phyloP scores from a whole-genome alignment of 2,329 filamentous ascomycete genomes.

The Zasmidium citrigriseum region DNA sequence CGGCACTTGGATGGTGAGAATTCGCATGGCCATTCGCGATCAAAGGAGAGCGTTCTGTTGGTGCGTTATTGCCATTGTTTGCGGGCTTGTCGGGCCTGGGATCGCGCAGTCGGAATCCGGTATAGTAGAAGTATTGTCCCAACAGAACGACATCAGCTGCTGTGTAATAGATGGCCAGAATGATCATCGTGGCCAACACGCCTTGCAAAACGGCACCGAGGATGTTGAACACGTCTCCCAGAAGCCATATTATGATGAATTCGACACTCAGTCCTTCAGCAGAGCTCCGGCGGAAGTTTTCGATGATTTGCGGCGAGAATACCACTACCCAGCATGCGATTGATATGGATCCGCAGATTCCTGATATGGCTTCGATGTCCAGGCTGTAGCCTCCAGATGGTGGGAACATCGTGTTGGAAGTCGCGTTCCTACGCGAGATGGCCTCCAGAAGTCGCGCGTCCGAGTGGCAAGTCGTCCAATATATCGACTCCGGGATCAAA shows the following conservation, averaged over 20 bases:
- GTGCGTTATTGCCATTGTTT: slow-evolving; percentile 24
- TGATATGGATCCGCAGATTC: slow-evolving; percentile 91
- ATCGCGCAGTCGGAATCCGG: slow-evolving; percentile 81
- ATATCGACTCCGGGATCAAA: too few relatives aligned
- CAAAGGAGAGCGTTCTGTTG: slow-evolving; percentile 38
- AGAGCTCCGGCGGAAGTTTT: slow-evolving; percentile 83
- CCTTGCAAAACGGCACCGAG: slow-evolving; percentile 88
- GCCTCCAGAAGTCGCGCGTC: background rate
- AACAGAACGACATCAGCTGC: slow-evolving; percentile 87
- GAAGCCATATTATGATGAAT: slow-evolving; percentile 89
- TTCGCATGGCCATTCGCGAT: slow-evolving; percentile 32
- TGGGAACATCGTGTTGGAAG: slow-evolving; percentile 48
- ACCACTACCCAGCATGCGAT: slow-evolving; percentile 98
- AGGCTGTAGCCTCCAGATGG: slow-evolving; percentile 60
- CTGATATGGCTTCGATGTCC: slow-evolving; percentile 86
- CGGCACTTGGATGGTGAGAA: slow-evolving; percentile 15
- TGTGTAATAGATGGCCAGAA: slow-evolving; percentile 57
- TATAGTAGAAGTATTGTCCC: slow-evolving; percentile 92
- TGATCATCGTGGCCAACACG: slow-evolving; percentile 87
- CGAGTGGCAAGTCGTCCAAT: background rate
- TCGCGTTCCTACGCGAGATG: background rate
- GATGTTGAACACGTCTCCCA: slow-evolving; percentile 96
- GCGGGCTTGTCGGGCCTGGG: slow-evolving; percentile 49
- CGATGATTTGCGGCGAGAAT: slow-evolving; percentile 94
- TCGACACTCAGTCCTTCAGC: slow-evolving; percentile 87